These are phyloP conservation scores for Nadsonia commutata DNA, from an alignment of 1,139 yeast genomes.

Conservation along the genomic window DNA sequence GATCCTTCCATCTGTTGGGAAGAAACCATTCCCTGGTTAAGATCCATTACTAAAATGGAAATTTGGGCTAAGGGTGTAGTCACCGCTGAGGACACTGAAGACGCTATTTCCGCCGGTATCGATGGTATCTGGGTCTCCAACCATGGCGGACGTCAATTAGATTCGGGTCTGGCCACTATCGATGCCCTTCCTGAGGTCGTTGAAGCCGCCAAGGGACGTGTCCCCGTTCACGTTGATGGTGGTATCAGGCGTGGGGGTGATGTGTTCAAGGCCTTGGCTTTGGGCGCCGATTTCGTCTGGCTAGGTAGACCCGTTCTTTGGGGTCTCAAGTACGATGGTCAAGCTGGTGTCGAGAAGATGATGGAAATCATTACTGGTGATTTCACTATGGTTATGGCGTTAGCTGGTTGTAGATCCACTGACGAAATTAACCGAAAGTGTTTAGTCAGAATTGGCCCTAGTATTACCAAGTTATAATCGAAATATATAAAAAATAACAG, in stretches of 20 bases:
- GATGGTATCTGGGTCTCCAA: slow-evolving; percentile 52
- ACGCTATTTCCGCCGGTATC: slow-evolving; percentile 41
- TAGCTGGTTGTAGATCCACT: slow-evolving; percentile 16
- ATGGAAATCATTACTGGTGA: slow-evolving; percentile 19
- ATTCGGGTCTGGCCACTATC: slow-evolving; percentile 44
- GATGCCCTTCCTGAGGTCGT: slow-evolving; percentile 50
- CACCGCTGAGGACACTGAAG: slow-evolving; percentile 45
- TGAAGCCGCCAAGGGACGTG: slow-evolving; percentile 31
- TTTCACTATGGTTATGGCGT: slow-evolving; percentile 20
- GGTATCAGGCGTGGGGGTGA: slow-evolving; percentile 57
- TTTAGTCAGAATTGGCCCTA: slow-evolving; percentile 18
- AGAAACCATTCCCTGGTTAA: slow-evolving; percentile 32
- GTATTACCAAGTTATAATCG: slow-evolving; percentile 12
- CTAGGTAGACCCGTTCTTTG: slow-evolving; percentile 54
- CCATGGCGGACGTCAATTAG: slow-evolving; percentile 62
- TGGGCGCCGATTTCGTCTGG: slow-evolving; percentile 66
- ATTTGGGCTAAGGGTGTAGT: slow-evolving; percentile 42
- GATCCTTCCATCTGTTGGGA: slow-evolving; percentile 57
- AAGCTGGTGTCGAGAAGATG: slow-evolving; percentile 37
- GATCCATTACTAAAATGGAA: slow-evolving; percentile 22
- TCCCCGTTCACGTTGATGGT: slow-evolving; percentile 52
- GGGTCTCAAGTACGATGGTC: slow-evolving; percentile 53
- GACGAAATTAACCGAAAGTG: slow-evolving; percentile 13
- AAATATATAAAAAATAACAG: not conserved
- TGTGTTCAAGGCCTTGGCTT: slow-evolving; percentile 48